Evolutionary conservation across 1,284 basidiomycete genomes (phyloP).

Genomic region (Cryptococcus wingfieldii): DNA sequence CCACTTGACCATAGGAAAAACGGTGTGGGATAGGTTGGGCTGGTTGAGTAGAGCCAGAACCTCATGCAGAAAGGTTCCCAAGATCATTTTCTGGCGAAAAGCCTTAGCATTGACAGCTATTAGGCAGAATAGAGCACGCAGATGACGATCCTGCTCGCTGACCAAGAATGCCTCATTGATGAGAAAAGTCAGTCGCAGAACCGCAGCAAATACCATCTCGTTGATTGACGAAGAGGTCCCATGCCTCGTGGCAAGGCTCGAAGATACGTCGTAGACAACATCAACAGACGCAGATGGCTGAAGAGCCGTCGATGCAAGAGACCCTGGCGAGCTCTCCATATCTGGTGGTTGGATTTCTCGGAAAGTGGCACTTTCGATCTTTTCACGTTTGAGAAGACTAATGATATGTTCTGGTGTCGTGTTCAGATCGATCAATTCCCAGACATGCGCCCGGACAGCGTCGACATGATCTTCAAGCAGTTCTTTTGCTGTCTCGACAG

Average conservation of each 20-base stretch:
- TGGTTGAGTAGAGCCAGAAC: conserved; percentile 63
- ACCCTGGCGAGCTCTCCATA: no score
- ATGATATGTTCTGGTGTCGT: neutral
- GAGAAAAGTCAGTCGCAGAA: conserved; percentile 67
- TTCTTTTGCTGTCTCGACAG: neutral
- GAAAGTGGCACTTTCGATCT: no score
- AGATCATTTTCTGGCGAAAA: conserved; percentile 59
- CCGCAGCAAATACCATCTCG: conserved; percentile 67
- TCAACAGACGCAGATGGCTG: conserved; percentile 5
- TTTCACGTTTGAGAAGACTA: no score
- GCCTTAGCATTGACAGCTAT: conserved; percentile 27
- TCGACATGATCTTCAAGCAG: conserved; percentile 5
- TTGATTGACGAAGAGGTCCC: neutral
- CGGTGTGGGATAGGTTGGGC: conserved; percentile 62
- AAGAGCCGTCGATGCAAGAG: neutral
- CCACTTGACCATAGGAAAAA: conserved; percentile 74
- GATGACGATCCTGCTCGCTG: conserved; percentile 74
- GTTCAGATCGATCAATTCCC: conserved; percentile 12
- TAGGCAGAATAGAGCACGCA: conserved; percentile 58
- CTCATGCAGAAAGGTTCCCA: conserved; percentile 65
- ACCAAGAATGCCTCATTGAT: conserved; percentile 69
- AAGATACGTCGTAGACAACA: conserved; percentile 10
- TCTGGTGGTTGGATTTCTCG: no score
- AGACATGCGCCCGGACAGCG: conserved; percentile 7
- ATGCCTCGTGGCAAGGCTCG: conserved; percentile 4